Evolutionary conservation across 257 asterid genomes (phyloP), one percentile per base, ranked within the genome.

Genomic region (Capsicum pubescens): DNA sequence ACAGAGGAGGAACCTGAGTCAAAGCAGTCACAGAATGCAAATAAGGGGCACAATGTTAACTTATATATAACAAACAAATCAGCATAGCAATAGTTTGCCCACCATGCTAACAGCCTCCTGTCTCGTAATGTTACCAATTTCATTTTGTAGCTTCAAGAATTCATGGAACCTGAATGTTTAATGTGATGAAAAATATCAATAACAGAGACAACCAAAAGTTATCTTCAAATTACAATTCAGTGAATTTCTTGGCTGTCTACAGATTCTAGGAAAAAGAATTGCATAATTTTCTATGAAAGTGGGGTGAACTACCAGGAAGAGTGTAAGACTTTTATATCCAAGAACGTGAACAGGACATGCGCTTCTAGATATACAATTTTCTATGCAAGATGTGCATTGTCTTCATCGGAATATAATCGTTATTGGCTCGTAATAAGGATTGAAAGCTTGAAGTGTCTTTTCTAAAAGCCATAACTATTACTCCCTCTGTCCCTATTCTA

Each of bases 31-130:
- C 70, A 68, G 32, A 14, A 66, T 76, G 54, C 32, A 26, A 70
- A 78, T 67, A 72, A 36, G 19, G 50, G 36, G 26, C 72, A 67
- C 83, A 83, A 36, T 32, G 39, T 26, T 35, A 39, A 64, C 44
- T 48, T 2, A 44, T 56, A 14, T 57, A 57, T 76, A 79, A 79
- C 87, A 87, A 83, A 80, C 15, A 80, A 66, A 82, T 57, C 61
- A 69, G 54, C 81, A 63, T 84, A 66, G 26, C 68, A 78, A 84
- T 78, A 79, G 72, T 35, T 82, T 74, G 68, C 95, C 81, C 76
- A 97, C 99, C 99, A 97, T 97, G 97, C 99, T 97, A 83, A 97
- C 99, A 85, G 98, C 94, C 88, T 97, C 99, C 89, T 97, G 99
- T 84, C 98, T 89, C 32, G 98, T 97, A 82, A 97, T 95, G 88